Percentiles rank a stretch among this genome's conserved stretches.
phyloP scores from a whole-genome alignment of 805 yeast species.

The Dipodascus albidus region DNA sequence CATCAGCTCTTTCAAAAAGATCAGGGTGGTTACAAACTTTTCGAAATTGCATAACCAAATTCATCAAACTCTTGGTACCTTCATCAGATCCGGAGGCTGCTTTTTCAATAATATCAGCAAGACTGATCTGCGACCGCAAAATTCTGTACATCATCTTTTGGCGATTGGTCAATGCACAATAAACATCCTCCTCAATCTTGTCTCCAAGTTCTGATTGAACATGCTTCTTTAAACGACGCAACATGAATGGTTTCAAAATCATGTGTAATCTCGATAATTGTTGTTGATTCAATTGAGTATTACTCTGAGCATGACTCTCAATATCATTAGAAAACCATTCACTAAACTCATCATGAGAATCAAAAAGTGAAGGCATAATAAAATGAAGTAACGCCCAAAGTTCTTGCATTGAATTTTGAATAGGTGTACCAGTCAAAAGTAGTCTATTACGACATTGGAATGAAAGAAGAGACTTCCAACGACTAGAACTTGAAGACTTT shows the following conservation, averaged over 20 bases:
- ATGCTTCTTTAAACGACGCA: conserved; percentile 92
- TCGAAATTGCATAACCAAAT: conserved; percentile 96
- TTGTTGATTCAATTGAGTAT: conserved; percentile 84
- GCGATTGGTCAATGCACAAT: conserved; percentile 83
- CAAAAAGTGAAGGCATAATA: conserved; percentile 96
- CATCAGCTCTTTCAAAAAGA: conserved; percentile 91
- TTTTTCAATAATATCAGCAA: conserved; percentile 74
- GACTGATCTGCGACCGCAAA: conserved; percentile 77
- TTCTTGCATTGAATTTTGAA: conserved; percentile 97
- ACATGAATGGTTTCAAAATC: conserved; percentile 94
- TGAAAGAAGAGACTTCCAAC: conserved; percentile 88
- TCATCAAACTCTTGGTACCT: conserved; percentile 68
- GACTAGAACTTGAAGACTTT: conserved; percentile 83
- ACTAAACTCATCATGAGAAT: conserved; percentile 95
- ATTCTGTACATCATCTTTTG: conserved; percentile 79
- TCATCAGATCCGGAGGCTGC: conserved; percentile 42
- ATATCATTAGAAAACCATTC: conserved; percentile 98
- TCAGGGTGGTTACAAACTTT: conserved; percentile 98
- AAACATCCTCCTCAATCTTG: conserved; percentile 87
- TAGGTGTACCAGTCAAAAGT: conserved; percentile 93
- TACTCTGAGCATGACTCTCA: conserved; percentile 91
- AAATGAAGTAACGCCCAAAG: conserved; percentile 96
- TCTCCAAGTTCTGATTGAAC: conserved; percentile 97
- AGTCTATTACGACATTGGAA: conserved; percentile 90
- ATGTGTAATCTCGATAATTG: conserved; percentile 88